Evolutionary conservation across 2,329 filamentous ascomycete species (phyloP).

Genomic region (Neoarthrinium moseri): DNA sequence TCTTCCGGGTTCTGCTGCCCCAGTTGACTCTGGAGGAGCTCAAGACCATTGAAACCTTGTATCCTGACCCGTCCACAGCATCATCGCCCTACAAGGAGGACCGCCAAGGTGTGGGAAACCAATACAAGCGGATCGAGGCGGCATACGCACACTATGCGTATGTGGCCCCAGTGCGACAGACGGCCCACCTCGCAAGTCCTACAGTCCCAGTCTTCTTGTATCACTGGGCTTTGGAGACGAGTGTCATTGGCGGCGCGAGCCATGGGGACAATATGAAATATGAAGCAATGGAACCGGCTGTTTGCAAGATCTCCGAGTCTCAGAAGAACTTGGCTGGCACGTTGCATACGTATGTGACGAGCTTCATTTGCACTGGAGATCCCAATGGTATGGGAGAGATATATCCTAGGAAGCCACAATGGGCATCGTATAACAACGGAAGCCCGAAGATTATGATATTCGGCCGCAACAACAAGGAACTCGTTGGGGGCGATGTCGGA

Average conservation of each 20-base stretch:
- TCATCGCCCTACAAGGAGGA: slow-evolving; percentile 37
- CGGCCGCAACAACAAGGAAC: slow-evolving; percentile 44
- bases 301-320: slow-evolving; percentile 31
- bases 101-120: slow-evolving; percentile 38
- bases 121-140: slow-evolving; percentile 54
- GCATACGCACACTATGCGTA: slow-evolving; percentile 57
- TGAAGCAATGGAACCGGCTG: slow-evolving; percentile 37
- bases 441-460: slow-evolving; percentile 37
- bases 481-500: slow-evolving; percentile 39
- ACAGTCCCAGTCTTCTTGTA: slow-evolving; percentile 46
- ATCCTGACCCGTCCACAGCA: slow-evolving; percentile 34
- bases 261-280: slow-evolving; percentile 49
- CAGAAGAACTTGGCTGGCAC: slow-evolving; percentile 41
- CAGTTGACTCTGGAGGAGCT: slow-evolving; percentile 34
- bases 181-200: slow-evolving; percentile 39
- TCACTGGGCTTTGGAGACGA: slow-evolving; percentile 50
- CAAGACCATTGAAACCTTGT: slow-evolving; percentile 32
- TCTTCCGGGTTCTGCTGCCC: slow-evolving; percentile 38
- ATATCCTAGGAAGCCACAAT: slow-evolving; percentile 15
- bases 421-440: slow-evolving; percentile 4
- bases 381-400: slow-evolving; percentile 35
- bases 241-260: slow-evolving; percentile 40
- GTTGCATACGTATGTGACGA: slow-evolving; percentile 46
- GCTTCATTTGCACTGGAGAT: slow-evolving; percentile 45
- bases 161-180: slow-evolving; percentile 49